These are phyloP conservation scores for Plantago lanceolata DNA, from an alignment of 305 asterid species.

Conservation along the genomic window DNA sequence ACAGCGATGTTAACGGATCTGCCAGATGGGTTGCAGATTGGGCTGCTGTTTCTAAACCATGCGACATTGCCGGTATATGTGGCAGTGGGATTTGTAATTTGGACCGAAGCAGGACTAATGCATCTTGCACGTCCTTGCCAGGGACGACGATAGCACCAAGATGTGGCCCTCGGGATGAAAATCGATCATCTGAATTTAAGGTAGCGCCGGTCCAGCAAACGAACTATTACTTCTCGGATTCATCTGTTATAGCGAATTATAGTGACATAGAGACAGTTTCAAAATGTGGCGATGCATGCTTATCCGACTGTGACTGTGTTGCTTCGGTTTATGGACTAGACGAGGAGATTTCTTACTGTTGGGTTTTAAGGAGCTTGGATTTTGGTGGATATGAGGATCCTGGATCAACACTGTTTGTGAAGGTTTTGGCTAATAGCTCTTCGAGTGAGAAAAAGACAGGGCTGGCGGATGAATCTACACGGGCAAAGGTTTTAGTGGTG, in stretches of 20 bases:
- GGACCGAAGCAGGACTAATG: constrained; percentile 59
- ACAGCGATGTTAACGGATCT: constrained; percentile 65
- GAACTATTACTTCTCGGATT: constrained; percentile 57
- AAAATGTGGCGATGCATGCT: constrained; percentile 73
- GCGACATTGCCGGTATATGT: constrained; percentile 69
- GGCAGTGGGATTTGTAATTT: constrained; percentile 67
- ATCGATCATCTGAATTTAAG: constrained; percentile 39
- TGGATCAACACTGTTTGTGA: constrained; percentile 69
- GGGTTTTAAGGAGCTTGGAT: constrained; percentile 62
- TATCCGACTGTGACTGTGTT: constrained; percentile 64
- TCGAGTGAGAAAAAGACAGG: constrained; percentile 14
- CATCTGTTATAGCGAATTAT: constrained; percentile 66
- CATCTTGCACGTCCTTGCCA: constrained; percentile 64
- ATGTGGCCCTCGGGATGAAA: constrained; percentile 49
- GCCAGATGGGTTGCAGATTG: constrained; percentile 76
- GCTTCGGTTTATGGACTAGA: constrained; percentile 75
- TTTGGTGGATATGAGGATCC: constrained; percentile 80
- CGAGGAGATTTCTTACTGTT: constrained; percentile 75
- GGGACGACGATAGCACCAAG: constrained; percentile 44
- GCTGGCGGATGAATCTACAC: constrained; percentile 30
- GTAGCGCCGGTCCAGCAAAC: constrained; percentile 48
- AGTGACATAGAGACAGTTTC: constrained; percentile 51
- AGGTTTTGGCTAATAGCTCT: constrained; percentile 47
- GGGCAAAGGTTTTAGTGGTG: constrained; percentile 53
- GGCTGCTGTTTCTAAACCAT: constrained; percentile 80